Evolutionary conservation across 345 rosid species (phyloP).

Genomic region (Clausena lansium): DNA sequence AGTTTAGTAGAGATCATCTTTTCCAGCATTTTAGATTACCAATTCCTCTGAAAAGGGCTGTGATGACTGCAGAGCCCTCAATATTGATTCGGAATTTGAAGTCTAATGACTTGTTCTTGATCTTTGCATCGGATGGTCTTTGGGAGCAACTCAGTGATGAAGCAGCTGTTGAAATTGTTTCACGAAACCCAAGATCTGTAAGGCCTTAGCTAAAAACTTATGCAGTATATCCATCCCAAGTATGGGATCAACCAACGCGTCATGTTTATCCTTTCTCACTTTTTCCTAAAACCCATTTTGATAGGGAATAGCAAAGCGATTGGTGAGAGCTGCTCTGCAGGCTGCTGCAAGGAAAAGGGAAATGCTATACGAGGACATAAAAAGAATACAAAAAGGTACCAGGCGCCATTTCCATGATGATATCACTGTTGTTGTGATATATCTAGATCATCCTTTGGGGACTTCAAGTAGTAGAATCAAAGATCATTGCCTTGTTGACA

Average conservation of each 20-base stretch:
- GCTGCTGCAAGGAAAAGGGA: slow-evolving; percentile 63
- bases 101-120: slow-evolving; percentile 41
- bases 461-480: slow-evolving; percentile 27
- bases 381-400: slow-evolving; percentile 38
- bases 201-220: slow-evolving; percentile 11
- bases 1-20: slow-evolving; percentile 30
- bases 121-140: slow-evolving; percentile 59
- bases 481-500: slow-evolving; percentile 15
- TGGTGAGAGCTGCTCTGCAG: slow-evolving; percentile 50
- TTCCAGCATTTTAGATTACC: slow-evolving; percentile 40
- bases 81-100: slow-evolving; percentile 34
- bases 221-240: background rate
- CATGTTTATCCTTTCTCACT: background rate
- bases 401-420: slow-evolving; percentile 71
- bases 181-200: slow-evolving; percentile 40
- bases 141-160: slow-evolving; percentile 60
- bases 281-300: background rate
- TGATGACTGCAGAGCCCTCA: slow-evolving; percentile 55
- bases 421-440: slow-evolving; percentile 57
- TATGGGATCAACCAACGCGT: background rate
- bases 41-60: slow-evolving; percentile 36
- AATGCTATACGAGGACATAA: slow-evolving; percentile 44
- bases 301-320: slow-evolving; percentile 57
- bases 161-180: slow-evolving; percentile 42
- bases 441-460: slow-evolving; percentile 40